Percentiles rank a stretch among this genome's conserved stretches.
Conservation (phyloP, 2,329 filamentous ascomycete species). For the Phialemoniopsis sp. region DNA sequence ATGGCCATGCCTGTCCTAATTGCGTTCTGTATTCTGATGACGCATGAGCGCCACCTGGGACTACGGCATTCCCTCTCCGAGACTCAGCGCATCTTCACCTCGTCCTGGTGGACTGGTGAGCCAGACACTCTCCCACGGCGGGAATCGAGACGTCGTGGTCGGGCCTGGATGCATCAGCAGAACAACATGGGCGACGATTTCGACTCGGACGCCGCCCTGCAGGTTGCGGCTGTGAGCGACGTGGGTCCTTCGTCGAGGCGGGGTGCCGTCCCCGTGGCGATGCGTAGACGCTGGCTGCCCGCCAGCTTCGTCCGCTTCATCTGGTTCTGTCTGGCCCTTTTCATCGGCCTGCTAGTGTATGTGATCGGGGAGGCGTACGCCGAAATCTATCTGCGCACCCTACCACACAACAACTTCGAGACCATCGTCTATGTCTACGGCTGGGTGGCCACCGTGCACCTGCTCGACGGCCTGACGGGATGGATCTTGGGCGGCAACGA, state of each 20-base stretch:
- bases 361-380: constrained; percentile 66
- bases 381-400: constrained; percentile 62
- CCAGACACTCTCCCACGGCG: constrained; percentile 39
- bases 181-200: no score
- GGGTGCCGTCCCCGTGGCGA: constrained; percentile 27
- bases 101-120: constrained; percentile 62
- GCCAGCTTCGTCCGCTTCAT: constrained; percentile 65
- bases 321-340: constrained; percentile 64
- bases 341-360: constrained; percentile 60
- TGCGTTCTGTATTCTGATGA: constrained; percentile 59
- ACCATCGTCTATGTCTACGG: constrained; percentile 68
- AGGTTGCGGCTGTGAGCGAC: constrained; percentile 3
- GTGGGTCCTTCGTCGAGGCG: not conserved
- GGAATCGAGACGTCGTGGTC: constrained; percentile 32
- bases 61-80: constrained; percentile 59
- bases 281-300: constrained; percentile 54
- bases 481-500: constrained; percentile 65
- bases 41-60: constrained; percentile 58
- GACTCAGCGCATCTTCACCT: constrained; percentile 64
- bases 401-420: constrained; percentile 63
- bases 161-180: constrained; percentile 1
- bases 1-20: constrained; percentile 67
- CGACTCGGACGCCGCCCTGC: constrained; percentile 8
- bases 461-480: constrained; percentile 60
- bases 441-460: constrained; percentile 63